These are phyloP conservation scores for Prosopis cineraria DNA, from an alignment of 306 rosid species.

Conservation along the genomic window DNA sequence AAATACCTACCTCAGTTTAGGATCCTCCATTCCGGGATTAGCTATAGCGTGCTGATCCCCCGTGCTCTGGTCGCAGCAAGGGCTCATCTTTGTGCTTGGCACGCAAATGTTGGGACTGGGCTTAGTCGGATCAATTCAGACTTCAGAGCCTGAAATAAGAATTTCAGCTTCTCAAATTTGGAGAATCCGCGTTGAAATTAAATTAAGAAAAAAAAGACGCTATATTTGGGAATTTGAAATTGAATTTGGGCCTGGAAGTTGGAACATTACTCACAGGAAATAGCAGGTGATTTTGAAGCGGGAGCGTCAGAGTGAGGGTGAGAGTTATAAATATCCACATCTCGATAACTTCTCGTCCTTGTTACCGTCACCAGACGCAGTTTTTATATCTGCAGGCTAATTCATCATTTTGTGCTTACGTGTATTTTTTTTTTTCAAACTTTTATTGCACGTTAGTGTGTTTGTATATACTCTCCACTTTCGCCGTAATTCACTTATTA, in stretches of 20 bases:
- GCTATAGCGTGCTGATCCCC: constrained; percentile 36
- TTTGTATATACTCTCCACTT: too few species aligned
- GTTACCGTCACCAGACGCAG: background rate
- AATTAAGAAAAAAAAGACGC: constrained; percentile 31
- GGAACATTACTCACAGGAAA: constrained; percentile 36
- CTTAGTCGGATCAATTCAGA: constrained; percentile 8
- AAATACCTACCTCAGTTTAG: constrained; percentile 53
- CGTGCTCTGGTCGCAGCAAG: constrained; percentile 34
- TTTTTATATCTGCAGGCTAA: background rate
- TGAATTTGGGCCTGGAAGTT: too few species aligned
- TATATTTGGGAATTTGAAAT: constrained; percentile 34
- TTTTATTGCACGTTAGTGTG: too few species aligned
- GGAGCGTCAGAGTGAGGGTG: background rate
- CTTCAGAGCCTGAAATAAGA: background rate
- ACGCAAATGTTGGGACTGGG: constrained; percentile 24
- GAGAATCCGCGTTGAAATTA: constrained; percentile 30
- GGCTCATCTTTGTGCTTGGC: constrained; percentile 27
- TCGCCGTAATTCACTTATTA: too few species aligned
- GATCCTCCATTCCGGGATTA: constrained; percentile 36
- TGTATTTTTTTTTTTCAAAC: too few species aligned
- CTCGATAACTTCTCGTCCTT: background rate
- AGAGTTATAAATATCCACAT: constrained; percentile 36
- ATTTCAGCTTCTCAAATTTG: background rate
- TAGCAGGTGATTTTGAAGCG: constrained; percentile 28
- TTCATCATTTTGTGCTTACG: too few species aligned